Evolutionary conservation across 2,329 filamentous ascomycete genomes (phyloP), one percentile per base, ranked within the genome.

Genomic region (Xylaria sp.): DNA sequence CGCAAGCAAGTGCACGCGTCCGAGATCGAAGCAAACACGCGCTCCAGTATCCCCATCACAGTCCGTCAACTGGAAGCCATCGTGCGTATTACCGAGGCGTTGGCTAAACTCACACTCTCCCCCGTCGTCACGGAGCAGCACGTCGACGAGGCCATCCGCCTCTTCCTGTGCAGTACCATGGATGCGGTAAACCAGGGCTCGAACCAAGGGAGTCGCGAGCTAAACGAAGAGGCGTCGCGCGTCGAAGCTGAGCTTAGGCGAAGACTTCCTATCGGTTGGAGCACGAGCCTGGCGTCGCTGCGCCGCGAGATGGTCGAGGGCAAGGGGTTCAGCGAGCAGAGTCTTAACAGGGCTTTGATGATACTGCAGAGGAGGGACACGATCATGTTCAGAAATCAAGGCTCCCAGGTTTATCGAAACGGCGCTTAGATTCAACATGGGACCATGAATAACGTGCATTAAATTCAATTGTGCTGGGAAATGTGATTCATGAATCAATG

Each of bases 131-230:
- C 92, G 0, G 95, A 97, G 79, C 85, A 89, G 53, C 96, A 99
- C 76, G 96, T 99, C 59, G 95, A 99, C 76, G 96, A 99, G 82
- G 96, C 96, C 2, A 99, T 99, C 74, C 91, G 96, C 0, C 87
- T 99, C 17, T 99, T 99, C 89, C 84, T 99, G 33, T 96, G 94
- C 71, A 94, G 91, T 3, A 99, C 96, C 64, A 98, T 99, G 96
- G 95, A 99, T 76, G 96, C 96, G 7, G 94, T 98, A 63, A 95
- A 93, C 66, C 93, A 97, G 75, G 95, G 94, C 67, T 90, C 92
- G 72, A 92, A 90, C 70, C 88, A 92, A 73, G 93, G 92, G 42
- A 94, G 90, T 75, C 91, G 93, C 69, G 95, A 98, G 80, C 83
- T 98, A 63, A 95, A 96, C 80, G 93, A 97, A 57, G 96, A 98